Evolutionary conservation across 768 basidiomycete species (phyloP), one percentile per base, ranked within the genome.

Genomic region (Coprinopsis cinerea): DNA sequence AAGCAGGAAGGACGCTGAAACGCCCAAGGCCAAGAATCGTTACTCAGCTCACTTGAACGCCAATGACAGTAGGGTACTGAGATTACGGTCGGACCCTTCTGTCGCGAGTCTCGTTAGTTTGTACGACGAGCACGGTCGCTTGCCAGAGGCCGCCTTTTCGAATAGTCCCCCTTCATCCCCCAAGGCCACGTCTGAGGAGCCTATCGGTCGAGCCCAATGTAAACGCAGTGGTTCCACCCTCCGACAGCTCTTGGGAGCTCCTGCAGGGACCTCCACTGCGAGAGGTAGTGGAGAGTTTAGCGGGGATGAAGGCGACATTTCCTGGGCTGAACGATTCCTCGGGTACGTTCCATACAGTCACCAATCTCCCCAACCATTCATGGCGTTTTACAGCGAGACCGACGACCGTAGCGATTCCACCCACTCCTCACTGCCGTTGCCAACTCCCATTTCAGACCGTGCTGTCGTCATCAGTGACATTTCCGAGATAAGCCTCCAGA

Each of bases 281-380:
- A 51, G 59, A 20, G 47, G 54, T 24, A 64, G 71, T 49, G 59
- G 64, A 26, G 66, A 70, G 48, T 59, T 64, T n/a, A 71, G 70
- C 54, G 65, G 59, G 0, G 53, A 60, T 5, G 85, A 88, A 61
- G 81, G 86, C 5, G 87, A 90, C 56, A 88, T 91, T 47, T 89
- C 87, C 1, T 91, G 88, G 88, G 88, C 88, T 11, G 88, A 91
- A 67, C 75, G 77, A 36, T 82, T 78, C 63, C 69, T 89, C 47
- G 77, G 74, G 88, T 88, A 56, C 50, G 80, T 59, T 0, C 4
- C 13, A 28, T 22, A 10, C 51, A 24, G 6, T 36, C 18, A 7
- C 17, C 22, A 46, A 30, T 30, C 14, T 35, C 30, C 13, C 32
- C 26, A n/a, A 26, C 40, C 14, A 11, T 37, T 40, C 46, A 25